These are phyloP conservation scores for Galerina marginata DNA, from an alignment of 768 basidiomycete genomes.

Conservation along the genomic window DNA sequence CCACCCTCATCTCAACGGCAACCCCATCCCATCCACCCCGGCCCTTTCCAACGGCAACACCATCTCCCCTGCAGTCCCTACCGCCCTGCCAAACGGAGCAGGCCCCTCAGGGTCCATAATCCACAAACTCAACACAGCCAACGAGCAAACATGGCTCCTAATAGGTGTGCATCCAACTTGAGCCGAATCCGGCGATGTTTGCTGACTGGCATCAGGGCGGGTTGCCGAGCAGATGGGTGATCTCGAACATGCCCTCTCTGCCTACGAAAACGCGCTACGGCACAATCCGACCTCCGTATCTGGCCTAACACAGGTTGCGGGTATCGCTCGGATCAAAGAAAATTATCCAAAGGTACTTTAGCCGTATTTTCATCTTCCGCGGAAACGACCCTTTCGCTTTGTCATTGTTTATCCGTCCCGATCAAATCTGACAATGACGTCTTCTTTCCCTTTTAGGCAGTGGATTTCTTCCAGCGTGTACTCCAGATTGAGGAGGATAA, in stretches of 20 bases:
- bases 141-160: slow-evolving; percentile 94
- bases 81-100: slow-evolving; percentile 39
- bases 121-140: slow-evolving; percentile 81
- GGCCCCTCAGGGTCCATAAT: slow-evolving; percentile 52
- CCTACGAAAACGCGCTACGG: slow-evolving; percentile 94
- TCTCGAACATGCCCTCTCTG: slow-evolving; percentile 88
- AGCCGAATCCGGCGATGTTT: neutral
- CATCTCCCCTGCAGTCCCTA: slow-evolving; percentile 53
- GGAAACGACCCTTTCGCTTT: slow-evolving; percentile 39
- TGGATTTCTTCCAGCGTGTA: slow-evolving; percentile 96
- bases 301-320: slow-evolving; percentile 92
- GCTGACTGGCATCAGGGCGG: slow-evolving; percentile 60
- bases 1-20: slow-evolving; percentile 31
- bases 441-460: slow-evolving; percentile 64
- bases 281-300: slow-evolving; percentile 92
- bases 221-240: slow-evolving; percentile 97
- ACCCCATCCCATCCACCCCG: slow-evolving; percentile 44
- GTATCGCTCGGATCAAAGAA: slow-evolving; percentile 96
- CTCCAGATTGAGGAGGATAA: slow-evolving; percentile 92
- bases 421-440: slow-evolving; percentile 46
- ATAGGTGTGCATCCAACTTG: slow-evolving; percentile 64
- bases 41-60: slow-evolving; percentile 61
- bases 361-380: slow-evolving; percentile 38
- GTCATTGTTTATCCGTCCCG: slow-evolving; percentile 31
- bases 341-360: slow-evolving; percentile 88